A percentile compares a stretch with the other conserved stretches of the same genome.
Evolutionary conservation across 495 filamentous ascomycete species (phyloP).

Genomic region (Penicillium lividum): DNA sequence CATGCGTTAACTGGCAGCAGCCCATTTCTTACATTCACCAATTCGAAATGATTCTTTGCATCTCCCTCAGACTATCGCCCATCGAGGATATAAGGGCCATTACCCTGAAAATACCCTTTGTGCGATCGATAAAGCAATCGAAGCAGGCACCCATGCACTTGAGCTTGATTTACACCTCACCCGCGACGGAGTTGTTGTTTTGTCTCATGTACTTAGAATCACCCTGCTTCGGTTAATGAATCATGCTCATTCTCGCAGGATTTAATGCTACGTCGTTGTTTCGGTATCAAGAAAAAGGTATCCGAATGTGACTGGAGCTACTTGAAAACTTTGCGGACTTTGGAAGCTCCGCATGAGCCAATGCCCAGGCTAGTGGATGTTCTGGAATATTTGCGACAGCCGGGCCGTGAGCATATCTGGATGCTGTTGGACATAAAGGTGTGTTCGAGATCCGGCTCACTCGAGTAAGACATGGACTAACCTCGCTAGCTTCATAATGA

Average conservation of each 20-base stretch:
- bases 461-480: too few relatives aligned
- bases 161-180: constrained; percentile 88
- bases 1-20: constrained; percentile 1
- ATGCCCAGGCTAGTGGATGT: constrained; percentile 80
- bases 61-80: constrained; percentile 75
- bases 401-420: constrained; percentile 68
- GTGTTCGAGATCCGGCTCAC: background rate
- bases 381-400: constrained; percentile 65
- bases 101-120: constrained; percentile 86
- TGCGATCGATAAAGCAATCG: constrained; percentile 71
- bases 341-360: constrained; percentile 62
- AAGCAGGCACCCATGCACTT: constrained; percentile 74
- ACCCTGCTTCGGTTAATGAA: background rate
- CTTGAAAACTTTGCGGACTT: constrained; percentile 65
- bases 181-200: constrained; percentile 78
- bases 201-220: constrained; percentile 63
- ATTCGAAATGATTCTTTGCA: constrained; percentile 1
- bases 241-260: constrained; percentile 56
- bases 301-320: constrained; percentile 74
- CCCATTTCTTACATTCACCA: constrained; percentile 20
- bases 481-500: constrained; percentile 61
- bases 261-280: constrained; percentile 73
- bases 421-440: constrained; percentile 88
- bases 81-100: constrained; percentile 78
- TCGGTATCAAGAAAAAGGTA: constrained; percentile 67